Conservation (phyloP, 331 rosid species). For the Malus hybrid region DNA sequence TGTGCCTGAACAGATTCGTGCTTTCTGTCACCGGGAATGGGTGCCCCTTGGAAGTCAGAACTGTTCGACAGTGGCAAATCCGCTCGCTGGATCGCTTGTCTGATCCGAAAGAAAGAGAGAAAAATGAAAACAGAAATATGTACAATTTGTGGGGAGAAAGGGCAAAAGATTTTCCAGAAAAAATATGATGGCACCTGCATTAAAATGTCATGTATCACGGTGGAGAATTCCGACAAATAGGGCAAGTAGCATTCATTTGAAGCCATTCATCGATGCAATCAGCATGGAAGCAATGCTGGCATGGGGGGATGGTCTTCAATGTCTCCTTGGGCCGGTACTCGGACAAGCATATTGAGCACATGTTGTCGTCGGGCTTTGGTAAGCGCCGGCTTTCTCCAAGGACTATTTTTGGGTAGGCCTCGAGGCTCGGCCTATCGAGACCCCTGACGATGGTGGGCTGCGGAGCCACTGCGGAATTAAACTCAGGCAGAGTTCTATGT, state of each 20-base stretch:
- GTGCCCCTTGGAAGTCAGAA: too few relatives aligned
- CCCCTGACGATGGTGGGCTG: conserved; percentile 24
- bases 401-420: conserved; percentile 50
- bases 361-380: conserved; percentile 34
- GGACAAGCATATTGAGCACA: conserved; percentile 55
- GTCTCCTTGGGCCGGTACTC: conserved; percentile 59
- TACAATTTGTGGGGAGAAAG: neutral
- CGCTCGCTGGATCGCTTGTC: too few relatives aligned
- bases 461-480: conserved; percentile 24
- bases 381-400: conserved; percentile 37
- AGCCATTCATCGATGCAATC: conserved; percentile 56
- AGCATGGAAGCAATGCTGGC: conserved; percentile 66
- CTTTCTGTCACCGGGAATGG: neutral
- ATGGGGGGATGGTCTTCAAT: conserved; percentile 52
- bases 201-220: neutral
- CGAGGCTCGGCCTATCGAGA: conserved; percentile 53
- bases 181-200: neutral
- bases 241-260: conserved; percentile 53
- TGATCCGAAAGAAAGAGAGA: too few relatives aligned
- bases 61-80: too few relatives aligned
- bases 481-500: conserved; percentile 21
- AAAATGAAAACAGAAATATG: neutral
- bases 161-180: neutral
- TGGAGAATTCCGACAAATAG: conserved; percentile 60
- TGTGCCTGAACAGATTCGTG: neutral